A percentile compares a stretch with the other conserved stretches of the same genome.
These are phyloP conservation scores for Taphrina populina DNA, from an alignment of 1,139 yeast genomes.

Conservation along the genomic window DNA sequence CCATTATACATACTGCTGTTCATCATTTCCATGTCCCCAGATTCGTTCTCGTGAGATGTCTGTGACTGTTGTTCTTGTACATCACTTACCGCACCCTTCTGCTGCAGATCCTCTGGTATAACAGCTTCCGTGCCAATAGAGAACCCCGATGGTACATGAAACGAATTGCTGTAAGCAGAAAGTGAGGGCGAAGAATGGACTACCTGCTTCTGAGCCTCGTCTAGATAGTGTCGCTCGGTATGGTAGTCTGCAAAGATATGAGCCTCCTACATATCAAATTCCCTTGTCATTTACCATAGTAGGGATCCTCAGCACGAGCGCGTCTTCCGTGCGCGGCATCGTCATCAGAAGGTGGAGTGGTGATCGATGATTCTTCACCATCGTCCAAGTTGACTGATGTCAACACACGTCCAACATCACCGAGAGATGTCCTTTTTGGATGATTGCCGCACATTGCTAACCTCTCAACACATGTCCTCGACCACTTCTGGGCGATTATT, in stretches of 20 bases:
- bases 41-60: background rate
- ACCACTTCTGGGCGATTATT: too few species aligned
- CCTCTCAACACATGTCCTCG: too few species aligned
- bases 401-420: conserved; percentile 1
- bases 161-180: conserved; percentile 12
- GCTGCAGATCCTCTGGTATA: background rate
- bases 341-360: conserved; percentile 5
- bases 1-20: background rate
- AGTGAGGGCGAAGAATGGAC: conserved; percentile 25
- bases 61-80: too few species aligned
- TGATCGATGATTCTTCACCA: background rate
- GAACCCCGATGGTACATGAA: conserved; percentile 27
- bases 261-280: too few species aligned
- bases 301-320: background rate
- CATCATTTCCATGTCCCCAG: conserved; percentile 8
- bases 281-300: conserved; percentile 2
- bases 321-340: background rate
- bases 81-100: conserved; percentile 5
- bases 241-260: conserved; percentile 14
- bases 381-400: conserved; percentile 4
- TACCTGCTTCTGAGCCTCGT: conserved; percentile 23
- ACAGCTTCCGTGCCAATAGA: background rate
- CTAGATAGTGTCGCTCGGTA: conserved; percentile 27
- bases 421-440: background rate
- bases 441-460: conserved; percentile 4